Conservation (phyloP, 1,284 basidiomycete species). For the Fistulinella staudtii region DNA sequence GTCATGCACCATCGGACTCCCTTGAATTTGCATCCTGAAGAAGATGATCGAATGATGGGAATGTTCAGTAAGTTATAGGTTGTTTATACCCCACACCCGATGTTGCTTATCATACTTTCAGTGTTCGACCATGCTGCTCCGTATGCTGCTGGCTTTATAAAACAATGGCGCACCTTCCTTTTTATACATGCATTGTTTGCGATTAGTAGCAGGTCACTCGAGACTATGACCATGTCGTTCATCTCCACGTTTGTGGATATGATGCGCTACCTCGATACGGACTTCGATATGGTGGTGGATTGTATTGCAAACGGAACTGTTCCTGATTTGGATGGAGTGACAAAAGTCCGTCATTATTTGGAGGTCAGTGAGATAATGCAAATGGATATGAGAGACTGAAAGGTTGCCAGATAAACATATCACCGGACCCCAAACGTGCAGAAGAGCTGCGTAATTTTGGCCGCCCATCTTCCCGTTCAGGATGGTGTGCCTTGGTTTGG, state of each 20-base stretch:
- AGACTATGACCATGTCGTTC: conserved; percentile 3
- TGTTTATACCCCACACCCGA: no score
- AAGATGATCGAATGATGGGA: conserved; percentile 10
- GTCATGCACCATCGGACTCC: background rate
- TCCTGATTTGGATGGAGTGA: conserved; percentile 8
- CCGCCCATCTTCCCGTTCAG: conserved; percentile 13
- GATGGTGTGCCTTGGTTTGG: conserved; percentile 17
- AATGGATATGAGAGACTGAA: background rate
- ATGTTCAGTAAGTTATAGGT: conserved; percentile 23
- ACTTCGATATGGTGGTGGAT: conserved; percentile 9
- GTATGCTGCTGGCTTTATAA: background rate
- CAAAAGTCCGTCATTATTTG: conserved; percentile 4
- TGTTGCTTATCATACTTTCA: background rate
- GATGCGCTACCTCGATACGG: conserved; percentile 11
- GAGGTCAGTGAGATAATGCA: conserved; percentile 5
- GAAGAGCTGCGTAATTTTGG: conserved; percentile 18
- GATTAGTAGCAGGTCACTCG: background rate
- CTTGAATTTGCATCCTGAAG: conserved; percentile 3
- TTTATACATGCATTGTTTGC: background rate
- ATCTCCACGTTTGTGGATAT: conserved; percentile 4
- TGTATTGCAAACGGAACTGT: conserved; percentile 8
- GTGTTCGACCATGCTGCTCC: background rate
- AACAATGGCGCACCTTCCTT: background rate
- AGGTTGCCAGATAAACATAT: conserved; percentile 7
- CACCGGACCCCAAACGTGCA: conserved; percentile 17